Base-by-base conservation (phyloP, 2,329 filamentous ascomycete species). In the Calonectria crousiana region DNA sequence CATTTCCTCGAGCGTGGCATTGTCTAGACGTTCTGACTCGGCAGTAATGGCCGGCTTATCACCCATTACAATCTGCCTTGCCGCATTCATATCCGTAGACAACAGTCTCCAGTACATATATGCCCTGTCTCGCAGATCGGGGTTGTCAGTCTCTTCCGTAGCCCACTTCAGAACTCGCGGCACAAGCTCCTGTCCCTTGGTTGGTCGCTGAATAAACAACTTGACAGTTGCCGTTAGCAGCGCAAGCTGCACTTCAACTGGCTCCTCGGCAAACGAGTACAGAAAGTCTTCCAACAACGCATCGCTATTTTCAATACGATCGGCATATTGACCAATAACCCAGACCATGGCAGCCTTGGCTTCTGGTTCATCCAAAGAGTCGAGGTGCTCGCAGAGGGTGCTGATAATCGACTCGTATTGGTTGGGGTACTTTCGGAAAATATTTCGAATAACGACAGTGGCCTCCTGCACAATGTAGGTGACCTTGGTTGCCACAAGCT, bases 101-200 rank as follows among this genome's bases (percentile, higher is more conserved):
- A 99, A 90, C 18, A 99, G 90, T 6, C 97, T 95, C 97, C 97
- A 99, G 88, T 99, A 99, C 96, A 99, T 98, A 88, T 98, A 99
- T 0, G 97, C 97, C 80, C 97, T 90, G 84, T 99, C 97, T 76
- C 97, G 93, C 34, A 99, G 91, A 85, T 99, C 97, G 0, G 97
- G 97, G 84, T 99, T 98, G 83, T 99, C 97, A n/a, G 96, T 98
- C 84, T 98, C 97, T 84, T 98, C 97, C 0, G 97, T 99, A 6
- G 97, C 97, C 96, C 97, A 98, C 85, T 98, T 98, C 66, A 99
- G 88, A 3, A 98, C 96, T 81, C 95, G 95, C 0, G 96, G 97
- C 0, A 99, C 96, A 9, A 99, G 89, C 67, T 97, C 93, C 81
- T 98, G 96, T 32, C 95, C 97, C 83, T 98, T 98, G 20, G 96